Conservation (phyloP, 768 basidiomycete species). For the Tubosaeta sp. region DNA sequence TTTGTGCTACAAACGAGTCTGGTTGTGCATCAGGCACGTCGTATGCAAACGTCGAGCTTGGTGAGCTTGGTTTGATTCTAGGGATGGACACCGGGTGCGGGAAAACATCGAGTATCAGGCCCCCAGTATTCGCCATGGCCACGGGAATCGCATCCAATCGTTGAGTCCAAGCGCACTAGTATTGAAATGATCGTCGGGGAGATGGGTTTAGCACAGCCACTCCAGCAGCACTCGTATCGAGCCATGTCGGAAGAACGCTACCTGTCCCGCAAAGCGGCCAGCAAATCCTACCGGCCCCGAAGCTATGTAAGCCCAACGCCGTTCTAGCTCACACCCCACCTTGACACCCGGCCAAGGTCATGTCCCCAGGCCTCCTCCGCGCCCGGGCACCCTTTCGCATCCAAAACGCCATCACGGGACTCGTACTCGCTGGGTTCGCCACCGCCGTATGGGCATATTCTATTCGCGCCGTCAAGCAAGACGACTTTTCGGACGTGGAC, state of each 20-base stretch:
- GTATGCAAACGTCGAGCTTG: too few relatives aligned
- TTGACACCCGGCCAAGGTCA: conserved; percentile 43
- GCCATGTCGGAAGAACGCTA: conserved; percentile 34
- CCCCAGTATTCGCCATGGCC: too few relatives aligned
- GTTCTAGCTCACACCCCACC: not conserved
- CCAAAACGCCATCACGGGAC: conserved; percentile 76
- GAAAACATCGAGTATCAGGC: too few relatives aligned
- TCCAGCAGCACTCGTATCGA: too few relatives aligned
- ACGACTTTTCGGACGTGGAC: conserved; percentile 84
- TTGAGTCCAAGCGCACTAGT: too few relatives aligned
- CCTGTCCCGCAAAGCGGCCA: conserved; percentile 29
- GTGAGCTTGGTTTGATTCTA: too few relatives aligned
- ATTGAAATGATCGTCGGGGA: too few relatives aligned
- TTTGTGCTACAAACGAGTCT: too few relatives aligned
- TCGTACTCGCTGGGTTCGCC: conserved; percentile 66
- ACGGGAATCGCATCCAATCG: too few relatives aligned
- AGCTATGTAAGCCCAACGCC: conserved; percentile 30
- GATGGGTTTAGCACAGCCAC: conserved; percentile 17
- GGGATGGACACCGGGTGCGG: too few relatives aligned
- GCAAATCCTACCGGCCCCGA: conserved; percentile 36
- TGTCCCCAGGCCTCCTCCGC: conserved; percentile 84
- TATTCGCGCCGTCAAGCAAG: conserved; percentile 90
- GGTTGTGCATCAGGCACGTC: too few relatives aligned
- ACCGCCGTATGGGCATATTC: conserved; percentile 88
- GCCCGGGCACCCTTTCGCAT: conserved; percentile 82